Evolutionary conservation across 106 monocot genomes (phyloP).

Genomic region (Ottelia alismoides): DNA sequence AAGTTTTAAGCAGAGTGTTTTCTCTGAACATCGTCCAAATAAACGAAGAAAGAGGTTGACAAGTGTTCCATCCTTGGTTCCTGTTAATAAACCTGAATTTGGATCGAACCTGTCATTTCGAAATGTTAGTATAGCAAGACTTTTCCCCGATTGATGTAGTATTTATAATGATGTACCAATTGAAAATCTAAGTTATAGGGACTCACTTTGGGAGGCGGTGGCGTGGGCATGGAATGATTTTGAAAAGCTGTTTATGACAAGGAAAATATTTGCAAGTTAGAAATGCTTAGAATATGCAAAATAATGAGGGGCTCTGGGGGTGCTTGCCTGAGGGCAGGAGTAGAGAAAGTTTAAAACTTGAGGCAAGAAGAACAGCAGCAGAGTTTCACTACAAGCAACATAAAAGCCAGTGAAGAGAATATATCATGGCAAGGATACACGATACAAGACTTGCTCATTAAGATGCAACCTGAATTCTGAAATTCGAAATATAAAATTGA

Average conservation of each 20-base stretch:
- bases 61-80: conserved; percentile 27
- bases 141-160: background rate
- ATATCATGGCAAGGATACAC: background rate
- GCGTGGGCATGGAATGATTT: conserved; percentile 27
- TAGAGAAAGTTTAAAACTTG: conserved; percentile 30
- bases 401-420: background rate
- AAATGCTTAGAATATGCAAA: background rate
- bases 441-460: no score
- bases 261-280: background rate
- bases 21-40: conserved; percentile 23
- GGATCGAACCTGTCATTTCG: conserved; percentile 18
- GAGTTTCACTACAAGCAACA: conserved; percentile 22
- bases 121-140: background rate
- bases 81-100: conserved; percentile 16
- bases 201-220: conserved; percentile 19
- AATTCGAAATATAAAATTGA: no score
- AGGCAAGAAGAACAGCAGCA: conserved; percentile 26
- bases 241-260: conserved; percentile 24
- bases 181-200: background rate
- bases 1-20: conserved; percentile 20
- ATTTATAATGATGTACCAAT: background rate
- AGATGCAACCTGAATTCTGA: no score
- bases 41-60: conserved; percentile 21
- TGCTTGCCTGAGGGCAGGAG: conserved; percentile 23
- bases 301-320: no score